Evolutionary conservation across 139 green algal species (phyloP), one percentile per base, ranked within the genome.

Genomic region (Asterochloris sp.): DNA sequence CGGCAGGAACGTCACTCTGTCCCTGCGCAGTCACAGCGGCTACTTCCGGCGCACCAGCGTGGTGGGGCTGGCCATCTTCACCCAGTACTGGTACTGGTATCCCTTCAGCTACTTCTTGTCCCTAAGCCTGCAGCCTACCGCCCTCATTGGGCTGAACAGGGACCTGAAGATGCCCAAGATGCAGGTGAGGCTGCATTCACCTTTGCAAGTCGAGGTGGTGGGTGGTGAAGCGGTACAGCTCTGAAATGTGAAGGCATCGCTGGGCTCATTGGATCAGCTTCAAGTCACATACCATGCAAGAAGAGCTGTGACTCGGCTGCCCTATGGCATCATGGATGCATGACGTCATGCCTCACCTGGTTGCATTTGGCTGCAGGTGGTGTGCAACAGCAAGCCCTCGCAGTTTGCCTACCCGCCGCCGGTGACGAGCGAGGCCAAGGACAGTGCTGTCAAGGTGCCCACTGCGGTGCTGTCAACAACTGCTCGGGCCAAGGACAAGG

Each of bases 21-120:
- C 86, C 0, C 88, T 98, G 84, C 90, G 94, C 63, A 91, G 90
- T 13, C 79, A 86, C 68, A 91, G 87, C 0, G 97, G 96, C 28
- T 89, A 93, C 86, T 90, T 91, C 85, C 90, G 97, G 16, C 92
- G 97, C 85, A 97, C 94, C 29, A 89, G 90, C 63, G 87, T 98
- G 16, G 83, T 99, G 11, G 96, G 93, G 6, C 89, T 99, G 77
- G 92, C 94, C 6, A 84, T 99, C 27, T 99, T 99, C 90, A 94
- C 90, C 17, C 96, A 99, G 87, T 97, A 98, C 90, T 99, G 97
- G 97, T 98, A 98, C 90, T 99, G 96, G 96, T 98, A 98, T 90
- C 96, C 96, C 11, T 85, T 99, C 28, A 88, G 89, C 19, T 98
- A 99, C 91, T 98, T 97, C 88, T 75, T 99, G 16, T 89, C 77